A percentile compares a stretch with the other conserved stretches of the same genome.
Conservation (phyloP, 2,329 filamentous ascomycete species). For the Calcarisporium arbuscula region DNA sequence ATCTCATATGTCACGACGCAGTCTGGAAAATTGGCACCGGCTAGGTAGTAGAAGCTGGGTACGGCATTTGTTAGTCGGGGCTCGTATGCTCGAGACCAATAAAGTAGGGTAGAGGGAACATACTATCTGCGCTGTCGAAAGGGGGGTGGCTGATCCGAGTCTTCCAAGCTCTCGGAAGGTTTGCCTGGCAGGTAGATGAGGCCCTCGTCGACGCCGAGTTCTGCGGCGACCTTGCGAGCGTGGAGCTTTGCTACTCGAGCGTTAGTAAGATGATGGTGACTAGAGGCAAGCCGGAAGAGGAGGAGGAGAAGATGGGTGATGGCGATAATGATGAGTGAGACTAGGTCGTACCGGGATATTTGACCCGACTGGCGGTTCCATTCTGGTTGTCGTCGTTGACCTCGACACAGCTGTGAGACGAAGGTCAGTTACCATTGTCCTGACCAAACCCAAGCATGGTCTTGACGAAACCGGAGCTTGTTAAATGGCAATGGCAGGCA, state of each 20-base stretch:
- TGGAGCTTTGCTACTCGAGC: conserved; percentile 44
- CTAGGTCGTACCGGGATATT: conserved; percentile 30
- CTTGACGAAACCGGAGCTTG: too few relatives aligned
- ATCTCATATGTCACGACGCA: conserved; percentile 54
- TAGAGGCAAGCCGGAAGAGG: background rate
- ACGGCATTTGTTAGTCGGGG: background rate
- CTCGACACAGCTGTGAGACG: conserved; percentile 30
- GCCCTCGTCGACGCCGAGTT: conserved; percentile 42
- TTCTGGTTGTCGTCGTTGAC: too few relatives aligned
- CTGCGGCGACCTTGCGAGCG: conserved; percentile 47
- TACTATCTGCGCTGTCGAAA: conserved; percentile 56
- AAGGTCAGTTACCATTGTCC: background rate
- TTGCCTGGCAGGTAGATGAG: conserved; percentile 52
- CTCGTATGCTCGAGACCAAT: too few relatives aligned
- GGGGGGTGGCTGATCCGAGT: conserved; percentile 50
- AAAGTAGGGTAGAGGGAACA: conserved; percentile 16
- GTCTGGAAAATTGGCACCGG: conserved; percentile 47
- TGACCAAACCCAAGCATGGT: background rate
- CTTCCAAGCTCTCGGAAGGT: conserved; percentile 43
- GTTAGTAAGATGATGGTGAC: background rate
- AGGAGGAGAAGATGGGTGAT: too few relatives aligned
- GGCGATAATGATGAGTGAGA: too few relatives aligned
- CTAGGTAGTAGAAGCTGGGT: conserved; percentile 52
- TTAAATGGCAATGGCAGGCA: too few relatives aligned
- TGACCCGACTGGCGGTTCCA: conserved; percentile 11